Percentiles rank a stretch among this genome's conserved stretches.
phyloP scores from a whole-genome alignment of 192 early-diverging fungal genomes.

The Helicostylum pulchrum region DNA sequence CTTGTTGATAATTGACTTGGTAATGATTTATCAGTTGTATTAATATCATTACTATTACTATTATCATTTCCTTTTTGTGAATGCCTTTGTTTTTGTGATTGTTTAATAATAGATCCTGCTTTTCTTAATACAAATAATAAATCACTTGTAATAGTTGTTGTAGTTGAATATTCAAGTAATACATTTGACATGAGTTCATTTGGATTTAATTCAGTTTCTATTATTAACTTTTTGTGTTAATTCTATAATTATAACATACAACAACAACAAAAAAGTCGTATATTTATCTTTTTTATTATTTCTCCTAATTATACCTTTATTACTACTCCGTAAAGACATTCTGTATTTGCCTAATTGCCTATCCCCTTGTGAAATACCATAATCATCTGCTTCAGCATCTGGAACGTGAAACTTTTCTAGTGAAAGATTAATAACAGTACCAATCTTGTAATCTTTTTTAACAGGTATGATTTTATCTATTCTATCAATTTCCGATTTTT shows the following conservation, averaged over 20 bases:
- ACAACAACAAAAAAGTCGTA: background rate
- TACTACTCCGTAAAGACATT: constrained; percentile 10
- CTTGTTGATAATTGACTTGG: no score
- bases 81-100: constrained; percentile 7
- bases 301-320: background rate
- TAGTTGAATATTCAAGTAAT: constrained; percentile 4
- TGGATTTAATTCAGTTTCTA: constrained; percentile 10
- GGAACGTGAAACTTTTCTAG: constrained; percentile 47
- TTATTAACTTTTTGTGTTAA: background rate
- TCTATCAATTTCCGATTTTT: constrained; percentile 17
- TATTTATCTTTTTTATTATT: constrained; percentile 8
- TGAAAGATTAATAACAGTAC: constrained; percentile 41
- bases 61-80: background rate
- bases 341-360: constrained; percentile 13
- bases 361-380: background rate
- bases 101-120: background rate
- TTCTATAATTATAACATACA: background rate
- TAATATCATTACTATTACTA: no score
- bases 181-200: constrained; percentile 21
- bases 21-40: no score
- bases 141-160: constrained; percentile 19
- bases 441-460: constrained; percentile 35
- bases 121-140: constrained; percentile 18
- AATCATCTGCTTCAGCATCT: constrained; percentile 26
- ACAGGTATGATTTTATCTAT: constrained; percentile 43